Conservation (phyloP, 352 stramenopile genomes). For the Elongisporangium undulatum region DNA sequence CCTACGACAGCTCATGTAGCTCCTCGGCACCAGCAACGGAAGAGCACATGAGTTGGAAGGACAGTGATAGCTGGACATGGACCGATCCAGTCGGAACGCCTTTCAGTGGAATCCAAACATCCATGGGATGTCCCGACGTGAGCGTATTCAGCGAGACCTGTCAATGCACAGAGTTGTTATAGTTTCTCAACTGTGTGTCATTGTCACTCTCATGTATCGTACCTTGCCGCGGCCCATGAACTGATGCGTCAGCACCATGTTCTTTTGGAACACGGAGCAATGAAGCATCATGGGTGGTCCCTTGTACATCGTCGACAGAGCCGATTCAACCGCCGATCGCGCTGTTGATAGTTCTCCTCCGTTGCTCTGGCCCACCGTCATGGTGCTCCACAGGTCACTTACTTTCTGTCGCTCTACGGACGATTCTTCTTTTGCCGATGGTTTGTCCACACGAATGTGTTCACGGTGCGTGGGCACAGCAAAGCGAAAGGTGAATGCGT, state of each 20-base stretch:
- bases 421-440: slow-evolving; percentile 1
- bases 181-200: not conserved
- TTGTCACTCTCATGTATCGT: not conserved
- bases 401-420: not conserved
- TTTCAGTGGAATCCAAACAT: slow-evolving; percentile 69
- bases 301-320: slow-evolving; percentile 59
- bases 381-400: slow-evolving; percentile 41
- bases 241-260: slow-evolving; percentile 68
- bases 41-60: slow-evolving; percentile 81
- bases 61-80: slow-evolving; percentile 57
- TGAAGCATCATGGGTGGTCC: slow-evolving; percentile 53
- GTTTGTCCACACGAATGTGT: slow-evolving; percentile 19
- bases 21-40: slow-evolving; percentile 22
- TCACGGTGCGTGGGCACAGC: slow-evolving; percentile 64
- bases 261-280: slow-evolving; percentile 76
- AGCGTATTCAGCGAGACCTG: slow-evolving; percentile 48
- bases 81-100: slow-evolving; percentile 47
- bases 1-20: slow-evolving; percentile 13
- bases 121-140: slow-evolving; percentile 54
- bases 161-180: not conserved
- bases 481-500: slow-evolving; percentile 71
- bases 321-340: slow-evolving; percentile 40
- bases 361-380: slow-evolving; percentile 21
- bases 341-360: slow-evolving; percentile 6
- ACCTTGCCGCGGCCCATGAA: slow-evolving; percentile 72